phyloP scores from a whole-genome alignment of 2,329 filamentous ascomycete genomes.

The Aureobasidium leucospermi region DNA sequence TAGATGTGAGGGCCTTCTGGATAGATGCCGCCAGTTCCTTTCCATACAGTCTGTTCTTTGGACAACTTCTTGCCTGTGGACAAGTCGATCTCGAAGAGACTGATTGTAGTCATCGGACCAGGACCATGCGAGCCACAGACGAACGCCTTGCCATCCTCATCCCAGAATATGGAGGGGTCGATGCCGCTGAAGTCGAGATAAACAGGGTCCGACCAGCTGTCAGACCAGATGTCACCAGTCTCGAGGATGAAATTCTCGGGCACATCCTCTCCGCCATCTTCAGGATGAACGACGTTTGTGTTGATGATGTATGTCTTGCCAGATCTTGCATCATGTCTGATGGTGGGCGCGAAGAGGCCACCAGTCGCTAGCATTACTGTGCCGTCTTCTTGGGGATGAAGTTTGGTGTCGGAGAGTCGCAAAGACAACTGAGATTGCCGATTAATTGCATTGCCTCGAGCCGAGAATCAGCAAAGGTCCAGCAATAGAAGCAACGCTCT shows the following conservation, averaged over 20 bases:
- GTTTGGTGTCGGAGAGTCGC: slow-evolving; percentile 22
- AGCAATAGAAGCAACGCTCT: too few relatives aligned
- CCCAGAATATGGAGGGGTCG: slow-evolving; percentile 48
- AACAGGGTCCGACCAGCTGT: slow-evolving; percentile 43
- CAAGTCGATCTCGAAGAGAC: slow-evolving; percentile 26
- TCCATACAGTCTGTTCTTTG: slow-evolving; percentile 26
- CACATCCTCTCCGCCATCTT: background rate
- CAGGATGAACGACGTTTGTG: background rate
- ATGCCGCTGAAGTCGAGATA: slow-evolving; percentile 39
- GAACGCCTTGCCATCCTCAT: slow-evolving; percentile 48
- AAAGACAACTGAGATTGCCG: slow-evolving; percentile 31
- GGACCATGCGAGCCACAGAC: slow-evolving; percentile 27
- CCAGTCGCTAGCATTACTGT: background rate
- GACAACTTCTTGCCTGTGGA: slow-evolving; percentile 23
- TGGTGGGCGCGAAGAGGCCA: background rate
- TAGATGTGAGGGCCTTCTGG: slow-evolving; percentile 34
- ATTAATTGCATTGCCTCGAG: slow-evolving; percentile 27
- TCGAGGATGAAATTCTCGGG: background rate
- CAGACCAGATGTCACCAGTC: background rate
- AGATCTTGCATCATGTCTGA: background rate
- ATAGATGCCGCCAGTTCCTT: slow-evolving; percentile 29
- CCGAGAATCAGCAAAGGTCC: too few relatives aligned
- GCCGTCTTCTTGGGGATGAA: background rate
- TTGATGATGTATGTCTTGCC: slow-evolving; percentile 7
- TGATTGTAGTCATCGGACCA: slow-evolving; percentile 23